A percentile compares a stretch with the other conserved stretches of the same genome.
These are phyloP conservation scores for Streptanthus diversifolius DNA, from an alignment of 345 rosid species.

Conservation along the genomic window DNA sequence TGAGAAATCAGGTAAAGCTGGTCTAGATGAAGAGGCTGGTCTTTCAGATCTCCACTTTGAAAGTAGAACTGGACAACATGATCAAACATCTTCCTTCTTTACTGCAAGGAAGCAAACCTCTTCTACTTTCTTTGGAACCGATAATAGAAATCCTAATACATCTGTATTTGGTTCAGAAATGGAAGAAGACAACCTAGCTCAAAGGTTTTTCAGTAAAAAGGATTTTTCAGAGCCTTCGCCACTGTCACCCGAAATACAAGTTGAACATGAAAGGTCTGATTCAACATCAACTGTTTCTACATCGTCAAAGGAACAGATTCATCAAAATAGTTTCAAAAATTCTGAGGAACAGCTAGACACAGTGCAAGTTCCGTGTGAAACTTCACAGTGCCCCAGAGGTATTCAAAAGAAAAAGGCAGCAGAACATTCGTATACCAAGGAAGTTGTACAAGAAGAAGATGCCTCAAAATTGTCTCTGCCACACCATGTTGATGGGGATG, in stretches of 20 bases:
- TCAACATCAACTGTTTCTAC: neutral
- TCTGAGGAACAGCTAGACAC: slow-evolving; percentile 2
- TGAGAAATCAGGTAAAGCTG: slow-evolving; percentile 20
- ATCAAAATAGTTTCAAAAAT: slow-evolving; percentile 17
- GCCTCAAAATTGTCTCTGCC: slow-evolving; percentile 21
- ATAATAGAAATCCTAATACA: slow-evolving; percentile 19
- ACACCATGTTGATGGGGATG: slow-evolving; percentile 20
- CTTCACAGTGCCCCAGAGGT: neutral
- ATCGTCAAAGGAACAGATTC: slow-evolving; percentile 16
- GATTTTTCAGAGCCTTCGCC: slow-evolving; percentile 18
- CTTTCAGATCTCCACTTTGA: slow-evolving; percentile 10
- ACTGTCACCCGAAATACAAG: slow-evolving; percentile 25
- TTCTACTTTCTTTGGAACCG: slow-evolving; percentile 20
- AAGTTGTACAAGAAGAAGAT: slow-evolving; percentile 23
- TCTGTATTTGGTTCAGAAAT: slow-evolving; percentile 17
- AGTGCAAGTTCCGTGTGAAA: slow-evolving; percentile 26
- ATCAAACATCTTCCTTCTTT: slow-evolving; percentile 25
- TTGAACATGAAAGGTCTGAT: slow-evolving; percentile 24
- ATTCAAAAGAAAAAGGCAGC: neutral
- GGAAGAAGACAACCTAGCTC: slow-evolving; percentile 17
- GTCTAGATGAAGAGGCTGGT: slow-evolving; percentile 22
- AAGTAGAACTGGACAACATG: slow-evolving; percentile 24
- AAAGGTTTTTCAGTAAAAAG: slow-evolving; percentile 13
- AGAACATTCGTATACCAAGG: slow-evolving; percentile 2
- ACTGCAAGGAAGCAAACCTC: slow-evolving; percentile 24